These are phyloP conservation scores for Pyrenula aspistea DNA, from an alignment of 495 filamentous ascomycete genomes.

Conservation along the genomic window DNA sequence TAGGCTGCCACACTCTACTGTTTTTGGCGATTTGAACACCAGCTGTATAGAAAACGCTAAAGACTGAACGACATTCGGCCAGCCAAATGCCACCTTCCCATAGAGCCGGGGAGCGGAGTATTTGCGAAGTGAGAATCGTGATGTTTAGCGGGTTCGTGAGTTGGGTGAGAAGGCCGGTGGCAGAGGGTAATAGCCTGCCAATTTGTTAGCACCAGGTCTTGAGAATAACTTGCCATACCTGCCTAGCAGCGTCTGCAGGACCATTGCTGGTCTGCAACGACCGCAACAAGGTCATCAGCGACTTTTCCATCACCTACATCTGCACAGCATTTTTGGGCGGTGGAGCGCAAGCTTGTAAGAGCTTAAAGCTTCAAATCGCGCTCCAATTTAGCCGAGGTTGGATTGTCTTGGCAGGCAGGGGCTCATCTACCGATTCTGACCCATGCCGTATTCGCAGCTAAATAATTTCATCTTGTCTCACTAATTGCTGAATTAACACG, in stretches of 20 bases:
- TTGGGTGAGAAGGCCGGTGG: conserved; percentile 67
- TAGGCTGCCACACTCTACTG: conserved; percentile 26
- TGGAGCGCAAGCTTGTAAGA: not conserved
- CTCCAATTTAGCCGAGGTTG: not conserved
- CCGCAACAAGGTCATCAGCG: conserved; percentile 37
- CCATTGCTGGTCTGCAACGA: conserved; percentile 36
- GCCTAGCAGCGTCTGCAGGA: conserved; percentile 44
- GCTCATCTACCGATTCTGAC: no score
- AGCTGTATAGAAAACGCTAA: conserved; percentile 83
- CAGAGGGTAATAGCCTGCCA: conserved; percentile 62
- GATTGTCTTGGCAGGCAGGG: not conserved
- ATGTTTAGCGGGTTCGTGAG: conserved; percentile 86
- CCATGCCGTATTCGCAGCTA: no score
- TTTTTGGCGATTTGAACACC: conserved; percentile 52
- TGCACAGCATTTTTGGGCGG: not conserved
- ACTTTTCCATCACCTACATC: conserved; percentile 31
- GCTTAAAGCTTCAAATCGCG: not conserved
- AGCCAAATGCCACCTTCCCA: conserved; percentile 69
- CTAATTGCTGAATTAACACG: no score
- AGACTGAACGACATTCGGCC: conserved; percentile 57
- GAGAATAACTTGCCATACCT: conserved; percentile 6
- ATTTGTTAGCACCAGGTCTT: conserved; percentile 4
- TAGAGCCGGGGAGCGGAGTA: conserved; percentile 74
- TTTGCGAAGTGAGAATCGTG: conserved; percentile 78
- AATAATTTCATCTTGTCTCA: no score